Evolutionary conservation across 176 grass and related monocot species (phyloP), one percentile per base, ranked within the genome.

Genomic region (Echinochloa phyllopogon): DNA sequence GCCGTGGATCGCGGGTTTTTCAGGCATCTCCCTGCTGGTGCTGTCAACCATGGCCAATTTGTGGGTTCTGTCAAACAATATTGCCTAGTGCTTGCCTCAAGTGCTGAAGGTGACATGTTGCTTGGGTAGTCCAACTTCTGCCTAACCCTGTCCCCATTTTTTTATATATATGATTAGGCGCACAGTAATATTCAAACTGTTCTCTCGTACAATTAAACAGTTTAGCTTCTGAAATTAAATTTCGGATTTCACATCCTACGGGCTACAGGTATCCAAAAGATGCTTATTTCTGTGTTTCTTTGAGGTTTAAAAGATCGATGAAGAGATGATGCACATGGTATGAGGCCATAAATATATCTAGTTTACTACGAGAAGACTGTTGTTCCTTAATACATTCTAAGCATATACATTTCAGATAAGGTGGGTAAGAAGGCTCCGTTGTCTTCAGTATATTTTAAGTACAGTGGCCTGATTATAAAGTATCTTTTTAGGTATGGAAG

Each of bases 31-130:
- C 60, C 10, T 80, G 48, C 6, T 75, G 76, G 9, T 75, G 76
- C 50, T 86, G 88, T 86, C 88, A 86, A 86, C 79, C 48, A 73
- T 83, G 79, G 79, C 83, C 84, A 79, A 79, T 67, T 59, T 83
- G n/a, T 79, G 49, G 58, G 9, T 72, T 74, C 10, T 78, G 79
- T 49, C 49, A 73, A 73, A 86, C 78, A 82, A 72, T 72, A 72
- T 27, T 83, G 74, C 66, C 64, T 82, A 45, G 72, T 82, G 45
- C 45, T 51, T 5, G 63, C 53, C n/a, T 81, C 14, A 64, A 56
- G 10, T 55, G 37, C 48, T 86, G 79, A 86, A 67, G 39, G 58
- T 74, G 84, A 90, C 84, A 56, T 83, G 88, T 67, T 86, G 59
- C 79, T 83, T 86, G 49, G 50, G 59, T 41, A 58, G 74, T 36